phyloP scores from a whole-genome alignment of 164 flowering plant species.

The Warburgia ugandensis region DNA sequence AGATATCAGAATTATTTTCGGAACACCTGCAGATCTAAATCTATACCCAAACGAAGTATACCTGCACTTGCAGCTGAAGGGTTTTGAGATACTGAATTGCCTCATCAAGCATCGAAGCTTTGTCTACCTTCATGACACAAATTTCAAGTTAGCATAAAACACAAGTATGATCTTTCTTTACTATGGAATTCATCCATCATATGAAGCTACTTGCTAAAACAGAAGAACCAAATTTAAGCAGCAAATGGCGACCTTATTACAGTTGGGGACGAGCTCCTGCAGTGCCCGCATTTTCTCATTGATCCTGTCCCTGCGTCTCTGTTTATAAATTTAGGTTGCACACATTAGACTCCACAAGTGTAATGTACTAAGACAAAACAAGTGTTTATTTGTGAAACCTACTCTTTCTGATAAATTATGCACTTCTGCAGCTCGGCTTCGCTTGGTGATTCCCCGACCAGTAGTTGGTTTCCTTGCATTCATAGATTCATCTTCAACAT shows the following conservation, averaged over 20 bases:
- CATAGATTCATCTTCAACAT: conserved; percentile 72
- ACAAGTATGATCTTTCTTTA: too few relatives aligned
- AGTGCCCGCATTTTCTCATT: conserved; percentile 95
- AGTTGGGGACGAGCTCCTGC: conserved; percentile 96
- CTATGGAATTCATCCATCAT: not conserved
- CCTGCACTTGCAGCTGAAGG: conserved; percentile 95
- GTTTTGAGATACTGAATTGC: conserved; percentile 94
- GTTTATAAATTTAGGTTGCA: conserved; percentile 13
- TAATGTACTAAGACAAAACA: not conserved
- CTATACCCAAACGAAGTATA: conserved; percentile 9
- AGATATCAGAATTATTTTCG: not conserved
- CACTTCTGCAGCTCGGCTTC: conserved; percentile 97
- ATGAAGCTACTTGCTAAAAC: too few relatives aligned
- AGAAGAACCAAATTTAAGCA: too few relatives aligned
- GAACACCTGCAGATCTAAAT: not conserved
- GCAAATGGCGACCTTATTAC: conserved; percentile 69
- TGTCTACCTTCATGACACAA: conserved; percentile 61
- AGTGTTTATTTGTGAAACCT: conserved; percentile 13
- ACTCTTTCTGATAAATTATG: conserved; percentile 98
- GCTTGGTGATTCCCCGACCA: conserved; percentile 53
- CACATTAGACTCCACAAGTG: not conserved
- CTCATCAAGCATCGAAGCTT: conserved; percentile 98
- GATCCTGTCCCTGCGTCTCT: conserved; percentile 94
- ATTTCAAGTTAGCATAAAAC: conserved; percentile 8
- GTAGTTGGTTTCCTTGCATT: conserved; percentile 39